phyloP scores from a whole-genome alignment of 208 protist genomes.

The Blastocrithidia nonstop region DNA sequence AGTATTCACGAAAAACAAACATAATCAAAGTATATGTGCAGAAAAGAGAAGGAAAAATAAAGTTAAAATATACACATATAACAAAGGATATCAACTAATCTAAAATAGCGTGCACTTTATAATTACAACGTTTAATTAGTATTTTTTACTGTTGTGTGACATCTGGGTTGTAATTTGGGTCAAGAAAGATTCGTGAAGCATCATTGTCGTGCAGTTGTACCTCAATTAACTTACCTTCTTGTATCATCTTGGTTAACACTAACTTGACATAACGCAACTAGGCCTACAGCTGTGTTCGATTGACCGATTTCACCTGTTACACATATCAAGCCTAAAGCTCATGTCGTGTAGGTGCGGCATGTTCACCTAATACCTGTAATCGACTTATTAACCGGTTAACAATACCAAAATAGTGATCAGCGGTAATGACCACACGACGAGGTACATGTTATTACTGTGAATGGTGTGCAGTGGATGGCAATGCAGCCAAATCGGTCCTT shows the following conservation, averaged over 20 bases:
- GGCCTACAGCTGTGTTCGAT: conserved; percentile 57
- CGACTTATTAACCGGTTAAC: conserved; percentile 58
- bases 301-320: conserved; percentile 69
- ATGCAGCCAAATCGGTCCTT: not conserved
- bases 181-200: conserved; percentile 45
- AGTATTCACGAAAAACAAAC: not conserved
- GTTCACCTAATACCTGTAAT: conserved; percentile 56
- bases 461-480: not conserved
- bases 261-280: conserved; percentile 68
- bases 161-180: conserved; percentile 80
- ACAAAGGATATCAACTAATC: not conserved
- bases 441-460: conserved; percentile 6
- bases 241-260: conserved; percentile 54
- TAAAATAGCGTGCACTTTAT: not conserved
- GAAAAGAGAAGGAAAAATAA: not conserved
- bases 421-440: conserved; percentile 42
- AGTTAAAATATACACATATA: not conserved
- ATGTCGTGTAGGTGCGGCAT: conserved; percentile 38
- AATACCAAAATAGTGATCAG: conserved; percentile 80
- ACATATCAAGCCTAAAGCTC: conserved; percentile 81
- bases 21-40: not conserved
- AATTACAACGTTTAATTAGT: not conserved
- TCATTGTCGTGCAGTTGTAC: conserved; percentile 58
- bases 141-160: conserved; percentile 10
- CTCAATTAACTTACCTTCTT: conserved; percentile 76